Evolutionary conservation across 257 asterid genomes (phyloP), one percentile per base, ranked within the genome.

Genomic region (Dorcoceras hygrometricum): DNA sequence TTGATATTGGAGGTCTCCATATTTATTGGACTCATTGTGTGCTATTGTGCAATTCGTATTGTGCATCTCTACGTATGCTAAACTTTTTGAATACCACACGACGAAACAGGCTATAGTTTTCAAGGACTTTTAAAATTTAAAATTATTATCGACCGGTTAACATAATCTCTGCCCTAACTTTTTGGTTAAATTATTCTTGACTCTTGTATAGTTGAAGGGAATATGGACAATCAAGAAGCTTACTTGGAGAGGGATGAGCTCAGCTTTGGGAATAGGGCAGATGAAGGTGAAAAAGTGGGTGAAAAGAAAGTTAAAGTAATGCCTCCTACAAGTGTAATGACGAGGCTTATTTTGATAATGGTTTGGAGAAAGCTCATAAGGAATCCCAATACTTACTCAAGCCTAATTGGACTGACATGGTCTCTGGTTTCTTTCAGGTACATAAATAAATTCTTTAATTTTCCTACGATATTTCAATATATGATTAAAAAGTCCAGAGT

Each of bases 321-420:
- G 87, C 87, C 87, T 50, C 87, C 87, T 51, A 72, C 87, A 9
- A 82, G 87, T 59, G 87, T 82, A 34, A 79, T 82, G 84, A 82
- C 87, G 25, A 79, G 87, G 80, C 75, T 23, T 1, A 82, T 82
- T 19, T 61, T 82, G 53, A 43, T 43, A 6, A 43, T 43, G 53
- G 53, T 43, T 43, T 43, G 53, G 53, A 43, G 53, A 43, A 82
- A 82, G 70, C 87, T 82, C 54, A 82, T 82, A 24, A 76, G 87
- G 39, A 79, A 82, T 6, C 87, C 87, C 63, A 82, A 82, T 75
- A 82, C 82, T 63, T 82, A 79, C 12, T 82, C 87, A 54, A 82
- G 84, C 71, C 57, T 82, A 53, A 53, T 82, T 66, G 87, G 84
- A 1, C 67, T 82, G 23, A 72, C 34, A 16, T 82, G 87, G 87